Evolutionary conservation across 495 filamentous ascomycete species (phyloP).

Genomic region (Annulohypoxylon bovei): DNA sequence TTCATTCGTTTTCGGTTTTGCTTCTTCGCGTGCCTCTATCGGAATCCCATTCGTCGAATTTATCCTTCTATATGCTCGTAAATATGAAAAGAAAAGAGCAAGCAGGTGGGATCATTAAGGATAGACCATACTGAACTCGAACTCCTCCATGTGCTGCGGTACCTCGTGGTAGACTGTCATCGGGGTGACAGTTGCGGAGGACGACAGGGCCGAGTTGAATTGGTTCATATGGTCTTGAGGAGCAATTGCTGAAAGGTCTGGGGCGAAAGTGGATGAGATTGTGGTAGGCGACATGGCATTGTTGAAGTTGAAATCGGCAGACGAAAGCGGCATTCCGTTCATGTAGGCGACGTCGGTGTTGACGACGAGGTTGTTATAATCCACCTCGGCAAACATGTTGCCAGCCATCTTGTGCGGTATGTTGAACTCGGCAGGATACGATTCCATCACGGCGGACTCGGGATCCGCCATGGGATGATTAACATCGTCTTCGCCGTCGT

Average conservation of each 20-base stretch:
- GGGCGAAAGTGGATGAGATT: slow-evolving; percentile 38
- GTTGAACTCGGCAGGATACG: slow-evolving; percentile 40
- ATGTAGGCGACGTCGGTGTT: slow-evolving; percentile 43
- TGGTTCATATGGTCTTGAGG: slow-evolving; percentile 44
- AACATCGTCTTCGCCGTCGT: slow-evolving; percentile 50
- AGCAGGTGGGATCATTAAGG: slow-evolving; percentile 30
- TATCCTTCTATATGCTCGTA: neutral
- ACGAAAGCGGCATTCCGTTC: slow-evolving; percentile 52
- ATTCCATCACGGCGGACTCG: slow-evolving; percentile 22
- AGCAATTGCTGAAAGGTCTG: slow-evolving; percentile 32
- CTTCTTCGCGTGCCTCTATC: neutral
- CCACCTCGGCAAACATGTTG: slow-evolving; percentile 43
- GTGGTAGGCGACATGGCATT: slow-evolving; percentile 36
- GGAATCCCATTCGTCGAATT: neutral
- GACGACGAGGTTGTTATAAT: slow-evolving; percentile 39
- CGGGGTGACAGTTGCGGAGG: slow-evolving; percentile 54
- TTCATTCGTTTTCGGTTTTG: slow-evolving; percentile 7
- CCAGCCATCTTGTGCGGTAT: slow-evolving; percentile 30
- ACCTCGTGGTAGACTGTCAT: slow-evolving; percentile 40
- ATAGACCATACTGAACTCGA: slow-evolving; percentile 40
- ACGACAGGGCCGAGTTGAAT: slow-evolving; percentile 53
- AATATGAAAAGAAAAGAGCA: slow-evolving; percentile 8
- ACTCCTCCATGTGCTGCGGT: slow-evolving; percentile 33
- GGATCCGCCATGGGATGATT: slow-evolving; percentile 22
- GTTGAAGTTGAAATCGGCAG: slow-evolving; percentile 50